Evolutionary conservation across 2,329 filamentous ascomycete genomes (phyloP), one percentile per base, ranked within the genome.

Genomic region (Aspergillus hiratsukae): DNA sequence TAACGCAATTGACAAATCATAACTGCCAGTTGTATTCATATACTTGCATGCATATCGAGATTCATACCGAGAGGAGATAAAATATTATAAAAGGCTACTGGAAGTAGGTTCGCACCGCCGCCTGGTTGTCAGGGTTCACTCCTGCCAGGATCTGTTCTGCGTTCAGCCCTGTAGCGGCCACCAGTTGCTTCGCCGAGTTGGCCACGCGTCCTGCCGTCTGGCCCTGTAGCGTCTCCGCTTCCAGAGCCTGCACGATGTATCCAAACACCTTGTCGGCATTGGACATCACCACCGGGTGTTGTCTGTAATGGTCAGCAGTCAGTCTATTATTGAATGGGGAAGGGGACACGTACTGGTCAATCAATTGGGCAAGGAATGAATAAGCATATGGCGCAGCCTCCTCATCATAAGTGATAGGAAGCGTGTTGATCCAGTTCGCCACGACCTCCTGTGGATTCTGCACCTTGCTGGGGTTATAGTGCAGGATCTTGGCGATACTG

Each of bases 301-400:
- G 89, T 74, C 94, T 97, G 55, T 41, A 41, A 35, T 61, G 21
- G 43, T 58, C 27, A 9, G 31, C 48, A 53, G 23, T 17, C 3
- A 35, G 10, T n/a, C n/a, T n/a, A 49, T 41, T 21, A 28, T 11
- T 7, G 48, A 10, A 11, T 17, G 11, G 51, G 14, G 25, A 37
- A 37, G 6, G n/a, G n/a, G n/a, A 51, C 57, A 87, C 91, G 84
- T 85, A 97, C 94, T 95, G 89, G 64, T 95, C 89, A 71, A 97
- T 97, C 61, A 99, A 77, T 72, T 96, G 88, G 11, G 90, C 87
- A 57, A 99, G 80, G 77, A 96, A 99, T 48, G 87, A 87, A 72
- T 99, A 99, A 1, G 92, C 92, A 73, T 95, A 97, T 14, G 94
- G 94, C 21, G 94, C 94, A 3, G 94, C 94, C 77, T 99, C 94